phyloP scores from a whole-genome alignment of 2,329 filamentous ascomycete genomes.

The Chrysosporium keratinophilum region DNA sequence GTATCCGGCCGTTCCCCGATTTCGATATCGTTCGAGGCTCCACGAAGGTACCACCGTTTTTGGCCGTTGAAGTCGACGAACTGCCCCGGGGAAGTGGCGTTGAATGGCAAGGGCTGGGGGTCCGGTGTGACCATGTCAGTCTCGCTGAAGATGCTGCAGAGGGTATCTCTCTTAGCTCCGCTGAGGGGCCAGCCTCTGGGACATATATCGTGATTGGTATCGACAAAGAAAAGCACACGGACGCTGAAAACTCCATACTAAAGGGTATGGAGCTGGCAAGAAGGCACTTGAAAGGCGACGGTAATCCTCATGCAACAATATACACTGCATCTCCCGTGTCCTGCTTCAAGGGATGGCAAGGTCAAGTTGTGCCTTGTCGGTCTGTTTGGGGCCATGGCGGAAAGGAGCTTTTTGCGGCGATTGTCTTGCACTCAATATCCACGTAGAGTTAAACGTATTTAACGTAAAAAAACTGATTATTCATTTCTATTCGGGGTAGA shows the following conservation, averaged over 20 bases:
- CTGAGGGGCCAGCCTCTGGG: slow-evolving; percentile 17
- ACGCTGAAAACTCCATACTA: slow-evolving; percentile 21
- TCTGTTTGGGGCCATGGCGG: slow-evolving; percentile 33
- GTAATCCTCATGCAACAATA: slow-evolving; percentile 24
- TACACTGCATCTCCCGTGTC: slow-evolving; percentile 27
- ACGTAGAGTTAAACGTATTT: neutral
- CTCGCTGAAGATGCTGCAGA: slow-evolving; percentile 17
- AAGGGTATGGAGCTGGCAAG: slow-evolving; percentile 16
- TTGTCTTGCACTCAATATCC: slow-evolving; percentile 24
- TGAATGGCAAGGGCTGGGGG: slow-evolving; percentile 72
- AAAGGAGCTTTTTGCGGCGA: slow-evolving; percentile 26
- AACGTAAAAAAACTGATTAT: neutral
- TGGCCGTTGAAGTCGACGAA: slow-evolving; percentile 63
- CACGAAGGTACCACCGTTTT: slow-evolving; percentile 51
- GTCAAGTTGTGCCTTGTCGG: slow-evolving; percentile 35
- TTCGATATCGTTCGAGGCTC: slow-evolving; percentile 22
- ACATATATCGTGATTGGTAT: slow-evolving; percentile 27
- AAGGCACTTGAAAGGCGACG: neutral
- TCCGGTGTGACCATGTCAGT: slow-evolving; percentile 32
- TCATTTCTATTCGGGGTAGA: neutral
- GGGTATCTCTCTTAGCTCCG: slow-evolving; percentile 19
- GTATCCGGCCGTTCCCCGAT: slow-evolving; percentile 19
- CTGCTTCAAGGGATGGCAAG: slow-evolving; percentile 20
- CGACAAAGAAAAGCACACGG: slow-evolving; percentile 13
- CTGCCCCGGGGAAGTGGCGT: slow-evolving; percentile 64